Evolutionary conservation across 129 eudicot genomes (phyloP).

Genomic region (Deinandra increscens): DNA sequence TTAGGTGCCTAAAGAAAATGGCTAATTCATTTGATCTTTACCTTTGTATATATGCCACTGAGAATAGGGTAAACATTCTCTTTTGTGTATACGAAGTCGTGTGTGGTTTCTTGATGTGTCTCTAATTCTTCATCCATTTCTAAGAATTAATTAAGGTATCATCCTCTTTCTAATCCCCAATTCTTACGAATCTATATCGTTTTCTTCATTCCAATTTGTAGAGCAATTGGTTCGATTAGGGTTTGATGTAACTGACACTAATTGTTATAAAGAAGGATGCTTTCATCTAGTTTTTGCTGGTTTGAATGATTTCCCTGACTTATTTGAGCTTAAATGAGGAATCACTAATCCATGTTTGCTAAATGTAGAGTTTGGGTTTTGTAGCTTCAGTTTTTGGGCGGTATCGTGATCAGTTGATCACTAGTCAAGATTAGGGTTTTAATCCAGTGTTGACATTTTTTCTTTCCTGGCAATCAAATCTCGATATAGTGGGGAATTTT

Average conservation of each 20-base stretch:
- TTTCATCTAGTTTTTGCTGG: background rate
- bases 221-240: slow-evolving; percentile 18
- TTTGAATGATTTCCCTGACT: background rate
- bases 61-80: too few relatives aligned
- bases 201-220: slow-evolving; percentile 15
- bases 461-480: background rate
- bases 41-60: too few relatives aligned
- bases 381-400: slow-evolving; percentile 1
- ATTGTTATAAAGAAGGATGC: background rate
- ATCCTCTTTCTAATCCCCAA: background rate
- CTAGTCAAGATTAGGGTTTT: background rate
- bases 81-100: background rate
- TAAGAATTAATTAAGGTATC: slow-evolving; percentile 22
- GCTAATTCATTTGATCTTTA: too few relatives aligned
- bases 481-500: slow-evolving; percentile 3
- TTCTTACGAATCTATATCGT: background rate
- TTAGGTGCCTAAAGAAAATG: too few relatives aligned
- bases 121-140: slow-evolving; percentile 4
- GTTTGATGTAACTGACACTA: slow-evolving; percentile 18
- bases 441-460: too few relatives aligned
- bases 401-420: slow-evolving; percentile 12
- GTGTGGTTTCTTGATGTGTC: slow-evolving; percentile 11
- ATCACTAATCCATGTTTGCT: slow-evolving; percentile 5
- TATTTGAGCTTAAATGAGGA: slow-evolving; percentile 13
- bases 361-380: background rate